phyloP scores from a whole-genome alignment of 306 rosid genomes.

The Quercus mongolica region DNA sequence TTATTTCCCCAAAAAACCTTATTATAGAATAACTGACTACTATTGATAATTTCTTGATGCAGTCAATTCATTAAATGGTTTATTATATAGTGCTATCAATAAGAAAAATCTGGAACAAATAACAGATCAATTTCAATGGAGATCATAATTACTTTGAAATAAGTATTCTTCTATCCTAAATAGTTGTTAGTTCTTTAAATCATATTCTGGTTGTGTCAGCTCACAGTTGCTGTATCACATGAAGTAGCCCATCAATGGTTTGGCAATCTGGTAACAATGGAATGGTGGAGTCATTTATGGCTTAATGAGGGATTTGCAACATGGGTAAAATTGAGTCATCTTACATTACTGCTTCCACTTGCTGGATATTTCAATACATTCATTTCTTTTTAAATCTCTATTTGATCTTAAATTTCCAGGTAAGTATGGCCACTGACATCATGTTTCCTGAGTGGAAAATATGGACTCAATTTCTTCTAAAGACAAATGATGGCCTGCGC shows the following conservation, averaged over 20 bases:
- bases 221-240: not conserved
- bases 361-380: not conserved
- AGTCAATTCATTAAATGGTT: not conserved
- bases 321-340: slow-evolving; percentile 39
- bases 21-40: too few relatives aligned
- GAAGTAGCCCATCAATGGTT: slow-evolving; percentile 44
- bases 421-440: slow-evolving; percentile 57
- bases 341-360: not conserved
- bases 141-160: not conserved
- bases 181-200: not conserved
- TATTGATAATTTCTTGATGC: not conserved
- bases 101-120: not conserved
- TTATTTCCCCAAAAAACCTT: too few relatives aligned
- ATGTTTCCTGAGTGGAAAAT: slow-evolving; percentile 68
- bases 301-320: slow-evolving; percentile 72
- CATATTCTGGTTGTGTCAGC: slow-evolving; percentile 26
- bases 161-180: not conserved
- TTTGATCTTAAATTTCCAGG: slow-evolving; percentile 31
- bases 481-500: slow-evolving; percentile 34
- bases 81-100: not conserved
- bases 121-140: not conserved
- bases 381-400: not conserved
- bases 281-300: slow-evolving; percentile 76
- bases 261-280: slow-evolving; percentile 77
- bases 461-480: slow-evolving; percentile 54